Conservation (phyloP, 805 yeast species). For the Maudiozyma bulderi region DNA sequence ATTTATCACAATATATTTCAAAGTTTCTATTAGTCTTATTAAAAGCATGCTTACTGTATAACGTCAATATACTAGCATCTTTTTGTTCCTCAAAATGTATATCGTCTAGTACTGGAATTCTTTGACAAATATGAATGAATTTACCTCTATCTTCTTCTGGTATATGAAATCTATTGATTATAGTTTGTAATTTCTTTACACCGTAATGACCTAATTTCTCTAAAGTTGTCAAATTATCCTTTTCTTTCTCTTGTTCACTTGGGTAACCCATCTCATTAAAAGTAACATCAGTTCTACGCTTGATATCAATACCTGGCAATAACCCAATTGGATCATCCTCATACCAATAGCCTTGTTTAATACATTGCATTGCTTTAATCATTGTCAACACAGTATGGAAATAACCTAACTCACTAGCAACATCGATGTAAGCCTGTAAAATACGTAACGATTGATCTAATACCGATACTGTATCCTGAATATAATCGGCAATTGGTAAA, state of each 20-base stretch:
- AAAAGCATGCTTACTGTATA: slow-evolving; percentile 48
- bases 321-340: slow-evolving; percentile 60
- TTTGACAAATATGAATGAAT: slow-evolving; percentile 44
- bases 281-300: slow-evolving; percentile 17
- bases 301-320: slow-evolving; percentile 32
- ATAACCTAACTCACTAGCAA: slow-evolving; percentile 75
- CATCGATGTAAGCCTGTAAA: slow-evolving; percentile 85
- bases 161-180: slow-evolving; percentile 28
- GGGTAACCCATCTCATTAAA: slow-evolving; percentile 18
- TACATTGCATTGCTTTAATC: slow-evolving; percentile 67
- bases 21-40: slow-evolving; percentile 42
- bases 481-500: slow-evolving; percentile 88
- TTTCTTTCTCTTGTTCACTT: slow-evolving; percentile 1
- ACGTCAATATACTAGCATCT: slow-evolving; percentile 28
- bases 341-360: slow-evolving; percentile 83
- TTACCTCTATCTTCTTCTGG: slow-evolving; percentile 34
- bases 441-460: slow-evolving; percentile 91
- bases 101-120: slow-evolving; percentile 50
- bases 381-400: slow-evolving; percentile 50
- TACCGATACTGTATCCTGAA: slow-evolving; percentile 88
- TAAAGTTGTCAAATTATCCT: slow-evolving; percentile 22
- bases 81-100: slow-evolving; percentile 34
- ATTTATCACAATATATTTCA: slow-evolving; percentile 65
- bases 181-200: slow-evolving; percentile 21
- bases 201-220: slow-evolving; percentile 36